These are phyloP conservation scores for Starmerella powellii DNA, from an alignment of 805 yeast species.

Conservation along the genomic window DNA sequence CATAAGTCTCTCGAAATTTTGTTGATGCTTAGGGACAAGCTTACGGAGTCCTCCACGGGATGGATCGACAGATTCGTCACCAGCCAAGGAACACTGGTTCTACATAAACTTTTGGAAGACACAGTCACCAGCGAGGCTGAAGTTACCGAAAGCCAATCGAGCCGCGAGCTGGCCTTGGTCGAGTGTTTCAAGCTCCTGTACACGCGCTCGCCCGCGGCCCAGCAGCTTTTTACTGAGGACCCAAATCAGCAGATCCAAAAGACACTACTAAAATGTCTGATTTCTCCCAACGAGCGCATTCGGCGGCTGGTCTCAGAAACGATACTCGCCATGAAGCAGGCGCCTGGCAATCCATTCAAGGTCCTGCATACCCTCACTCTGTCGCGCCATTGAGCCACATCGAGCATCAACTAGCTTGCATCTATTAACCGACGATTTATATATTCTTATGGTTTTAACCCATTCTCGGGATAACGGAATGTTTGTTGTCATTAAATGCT, in stretches of 20 bases:
- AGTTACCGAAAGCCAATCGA: too few relatives aligned
- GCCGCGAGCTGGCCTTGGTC: constrained; percentile 4
- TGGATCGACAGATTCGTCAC: constrained; percentile 12
- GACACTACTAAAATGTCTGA: not conserved
- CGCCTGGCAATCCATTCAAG: constrained; percentile 1
- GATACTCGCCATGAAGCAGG: not conserved
- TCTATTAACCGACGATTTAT: too few relatives aligned
- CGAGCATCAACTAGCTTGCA: not conserved
- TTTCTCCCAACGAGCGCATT: constrained; percentile 1
- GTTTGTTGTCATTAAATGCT: too few relatives aligned
- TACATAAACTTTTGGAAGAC: constrained; percentile 10
- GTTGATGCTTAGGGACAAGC: not conserved
- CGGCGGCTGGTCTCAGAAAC: constrained; percentile 1
- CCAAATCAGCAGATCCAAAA: not conserved
- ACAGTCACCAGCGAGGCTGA: too few relatives aligned
- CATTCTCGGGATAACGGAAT: too few relatives aligned
- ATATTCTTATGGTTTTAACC: too few relatives aligned
- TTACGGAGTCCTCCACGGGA: not conserved
- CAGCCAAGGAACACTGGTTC: constrained; percentile 7
- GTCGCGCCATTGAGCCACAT: not conserved
- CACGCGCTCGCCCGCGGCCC: not conserved
- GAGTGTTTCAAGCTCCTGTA: constrained; percentile 2
- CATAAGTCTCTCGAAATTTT: not conserved
- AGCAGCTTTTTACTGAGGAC: not conserved
- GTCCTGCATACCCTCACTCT: constrained; percentile 1